A percentile compares a stretch with the other conserved stretches of the same genome.
phyloP scores from a whole-genome alignment of 345 rosid species.

The Psidium friedrichsthalianum region DNA sequence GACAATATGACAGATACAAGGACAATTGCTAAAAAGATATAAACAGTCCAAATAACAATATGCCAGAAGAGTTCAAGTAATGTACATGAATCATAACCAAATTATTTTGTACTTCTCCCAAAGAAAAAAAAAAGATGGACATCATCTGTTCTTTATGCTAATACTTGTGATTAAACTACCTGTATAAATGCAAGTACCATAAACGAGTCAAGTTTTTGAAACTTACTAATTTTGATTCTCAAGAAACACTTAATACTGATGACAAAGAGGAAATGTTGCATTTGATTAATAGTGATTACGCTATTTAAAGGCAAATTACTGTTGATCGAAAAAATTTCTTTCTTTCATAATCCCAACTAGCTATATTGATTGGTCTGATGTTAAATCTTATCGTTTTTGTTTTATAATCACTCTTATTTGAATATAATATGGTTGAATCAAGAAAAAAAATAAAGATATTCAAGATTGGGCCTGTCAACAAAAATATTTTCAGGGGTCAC shows the following conservation, averaged over 20 bases:
- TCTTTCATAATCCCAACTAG: neutral
- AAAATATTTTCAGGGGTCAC: neutral
- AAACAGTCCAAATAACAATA: accelerated
- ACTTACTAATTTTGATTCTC: neutral
- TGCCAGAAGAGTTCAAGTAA: neutral
- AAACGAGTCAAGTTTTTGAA: neutral
- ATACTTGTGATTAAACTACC: too few species aligned
- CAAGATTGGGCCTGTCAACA: neutral
- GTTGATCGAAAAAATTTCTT: neutral
- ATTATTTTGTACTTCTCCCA: neutral
- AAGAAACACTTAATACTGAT: neutral
- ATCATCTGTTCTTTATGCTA: too few species aligned
- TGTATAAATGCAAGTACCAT: neutral
- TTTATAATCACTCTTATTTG: neutral
- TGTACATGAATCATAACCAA: neutral
- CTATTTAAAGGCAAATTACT: neutral
- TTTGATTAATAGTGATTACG: neutral
- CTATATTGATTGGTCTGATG: neutral
- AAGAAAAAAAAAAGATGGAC: too few species aligned
- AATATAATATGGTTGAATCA: neutral
- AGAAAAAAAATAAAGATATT: neutral
- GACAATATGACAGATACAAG: neutral
- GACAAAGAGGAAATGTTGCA: neutral
- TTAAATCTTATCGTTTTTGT: neutral
- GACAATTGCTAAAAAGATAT: neutral